Base-by-base conservation (phyloP, 192 early-diverging fungal genomes). In the Linnemannia elongata region DNA sequence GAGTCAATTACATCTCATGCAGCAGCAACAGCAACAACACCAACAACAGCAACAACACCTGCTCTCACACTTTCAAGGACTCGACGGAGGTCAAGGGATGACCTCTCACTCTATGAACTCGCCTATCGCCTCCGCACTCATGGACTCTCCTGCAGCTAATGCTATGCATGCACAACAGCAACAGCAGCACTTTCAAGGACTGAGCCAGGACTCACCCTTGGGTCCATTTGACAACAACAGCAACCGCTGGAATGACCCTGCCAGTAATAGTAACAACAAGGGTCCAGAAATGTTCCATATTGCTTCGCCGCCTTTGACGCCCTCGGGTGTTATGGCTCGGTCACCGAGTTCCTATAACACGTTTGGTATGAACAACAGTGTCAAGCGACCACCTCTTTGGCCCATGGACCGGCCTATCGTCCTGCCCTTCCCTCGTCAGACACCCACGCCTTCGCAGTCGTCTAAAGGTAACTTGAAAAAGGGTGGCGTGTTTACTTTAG, bases 361-460 rank as follows among this genome's bases (percentile, higher is more conserved):
- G 54, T 81, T 78, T 77, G 78, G 74, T 33, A 74, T 77, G 47
- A 77, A 57, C 70, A 74, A 60, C 76, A 78, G 24, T 22, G 45
- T 81, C 63, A 87, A 87, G 36, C 42, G 85, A 75, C 85, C 85
- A 0, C 85, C 80, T 10, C 66, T 81, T 22, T 87, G 85, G 85
- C 85, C 85, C 47, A 81, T 87, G 76, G 85, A 87, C 44, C 79
- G 85, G 15, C 49, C 72, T 9, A 72, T 76, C 7, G 24, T 57
- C 71, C 41, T 87, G 71, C 85, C 85, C 4, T 87, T 87, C 35
- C 80, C 85, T 41, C 60, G 85, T 9, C 85, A 87, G 36, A 71
- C 80, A 47, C 79, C 76, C 0, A 78, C 80, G 15, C 78, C 80
- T 12, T 87, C 79, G 4, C 85, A 81, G 47, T 77, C 85, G 1